A percentile compares a stretch with the other conserved stretches of the same genome.
Conservation (phyloP, 2,329 filamentous ascomycete species). For the Lachnellula cervina region DNA sequence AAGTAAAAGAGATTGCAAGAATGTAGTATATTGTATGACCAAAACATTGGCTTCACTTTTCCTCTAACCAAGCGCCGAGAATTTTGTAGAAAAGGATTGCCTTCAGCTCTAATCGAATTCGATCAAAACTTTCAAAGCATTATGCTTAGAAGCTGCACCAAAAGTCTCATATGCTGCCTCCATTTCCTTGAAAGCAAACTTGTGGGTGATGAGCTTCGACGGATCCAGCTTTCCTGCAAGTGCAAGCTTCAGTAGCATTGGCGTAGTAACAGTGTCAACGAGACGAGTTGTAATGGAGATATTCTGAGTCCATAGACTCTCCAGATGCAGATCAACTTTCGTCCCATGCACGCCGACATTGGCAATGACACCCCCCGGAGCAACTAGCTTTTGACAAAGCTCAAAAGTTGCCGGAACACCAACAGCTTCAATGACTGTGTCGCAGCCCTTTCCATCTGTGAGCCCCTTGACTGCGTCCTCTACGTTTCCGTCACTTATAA, state of each 20-base stretch:
- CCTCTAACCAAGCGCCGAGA: too few species aligned
- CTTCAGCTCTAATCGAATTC: slow-evolving; percentile 17
- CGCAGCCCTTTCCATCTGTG: slow-evolving; percentile 49
- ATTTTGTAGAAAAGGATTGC: too few species aligned
- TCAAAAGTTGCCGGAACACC: slow-evolving; percentile 49
- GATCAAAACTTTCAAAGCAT: slow-evolving; percentile 42
- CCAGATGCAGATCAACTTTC: slow-evolving; percentile 47
- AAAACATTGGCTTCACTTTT: too few species aligned
- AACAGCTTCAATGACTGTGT: slow-evolving; percentile 55
- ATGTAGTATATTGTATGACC: too few species aligned
- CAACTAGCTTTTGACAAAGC: slow-evolving; percentile 49
- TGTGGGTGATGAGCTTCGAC: slow-evolving; percentile 41
- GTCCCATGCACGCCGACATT: slow-evolving; percentile 55
- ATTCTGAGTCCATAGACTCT: slow-evolving; percentile 51
- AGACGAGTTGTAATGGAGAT: slow-evolving; percentile 45
- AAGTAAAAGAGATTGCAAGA: background rate
- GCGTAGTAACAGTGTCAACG: slow-evolving; percentile 44
- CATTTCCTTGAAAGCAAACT: slow-evolving; percentile 39
- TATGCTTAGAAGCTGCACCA: slow-evolving; percentile 37
- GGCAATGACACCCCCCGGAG: slow-evolving; percentile 48
- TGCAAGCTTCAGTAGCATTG: slow-evolving; percentile 45
- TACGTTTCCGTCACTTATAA: slow-evolving; percentile 35
- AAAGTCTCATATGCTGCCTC: slow-evolving; percentile 42
- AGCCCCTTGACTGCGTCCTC: slow-evolving; percentile 37
- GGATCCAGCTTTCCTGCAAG: slow-evolving; percentile 39